A percentile compares a stretch with the other conserved stretches of the same genome.
phyloP scores from a whole-genome alignment of 2,329 filamentous ascomycete species.

The Ceratocystis albifundus region DNA sequence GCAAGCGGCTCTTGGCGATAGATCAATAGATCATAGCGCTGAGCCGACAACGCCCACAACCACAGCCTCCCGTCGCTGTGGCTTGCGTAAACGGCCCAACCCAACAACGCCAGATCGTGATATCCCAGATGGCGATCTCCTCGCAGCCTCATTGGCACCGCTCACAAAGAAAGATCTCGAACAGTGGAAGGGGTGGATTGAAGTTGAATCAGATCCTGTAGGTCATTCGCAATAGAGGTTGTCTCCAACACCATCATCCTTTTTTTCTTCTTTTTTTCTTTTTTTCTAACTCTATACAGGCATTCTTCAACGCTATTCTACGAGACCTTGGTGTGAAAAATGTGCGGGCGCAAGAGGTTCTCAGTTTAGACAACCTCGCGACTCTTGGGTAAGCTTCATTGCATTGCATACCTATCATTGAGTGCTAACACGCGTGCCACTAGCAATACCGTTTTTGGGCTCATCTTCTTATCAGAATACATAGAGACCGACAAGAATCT shows the following conservation, averaged over 20 bases:
- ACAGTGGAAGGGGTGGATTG: constrained; percentile 62
- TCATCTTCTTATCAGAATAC: constrained; percentile 82
- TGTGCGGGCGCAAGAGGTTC: constrained; percentile 65
- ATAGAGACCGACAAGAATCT: constrained; percentile 41
- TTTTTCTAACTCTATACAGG: constrained; percentile 35
- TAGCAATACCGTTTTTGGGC: constrained; percentile 63
- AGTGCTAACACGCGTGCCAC: constrained; percentile 1
- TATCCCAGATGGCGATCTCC: constrained; percentile 31
- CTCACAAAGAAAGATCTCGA: constrained; percentile 42
- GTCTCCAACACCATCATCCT: not conserved
- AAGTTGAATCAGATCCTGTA: constrained; percentile 84
- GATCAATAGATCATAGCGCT: not conserved
- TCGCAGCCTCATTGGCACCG: constrained; percentile 38
- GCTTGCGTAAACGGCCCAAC: not conserved
- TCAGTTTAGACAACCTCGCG: constrained; percentile 56
- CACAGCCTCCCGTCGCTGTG: not conserved
- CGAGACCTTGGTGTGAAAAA: constrained; percentile 63
- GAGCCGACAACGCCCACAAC: not conserved
- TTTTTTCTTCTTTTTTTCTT: no score
- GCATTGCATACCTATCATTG: not conserved
- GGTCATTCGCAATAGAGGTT: constrained; percentile 27
- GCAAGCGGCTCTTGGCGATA: not conserved
- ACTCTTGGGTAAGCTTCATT: constrained; percentile 45
- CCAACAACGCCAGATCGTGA: not conserved
- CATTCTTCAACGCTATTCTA: constrained; percentile 77